Base-by-base conservation (phyloP, 1,284 basidiomycete genomes). In the Boletus albobrunnescens region DNA sequence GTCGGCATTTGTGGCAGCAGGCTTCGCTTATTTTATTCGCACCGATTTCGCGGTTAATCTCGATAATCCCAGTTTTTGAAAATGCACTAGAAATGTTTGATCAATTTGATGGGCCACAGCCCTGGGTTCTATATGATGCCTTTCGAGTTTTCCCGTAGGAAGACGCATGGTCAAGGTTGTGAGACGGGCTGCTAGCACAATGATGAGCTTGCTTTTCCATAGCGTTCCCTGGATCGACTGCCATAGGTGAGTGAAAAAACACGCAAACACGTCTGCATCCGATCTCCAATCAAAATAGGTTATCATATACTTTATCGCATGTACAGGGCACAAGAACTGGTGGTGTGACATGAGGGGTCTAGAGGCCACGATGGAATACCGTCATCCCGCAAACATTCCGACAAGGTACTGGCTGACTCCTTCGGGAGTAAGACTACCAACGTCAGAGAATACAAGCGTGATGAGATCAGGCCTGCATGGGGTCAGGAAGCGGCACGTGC, bases 371-470 rank as follows among this genome's bases (percentile, higher is more conserved):
- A 31, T 35, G 20, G 36, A 44, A 46, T 46, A 37, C 19, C 28
- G 19, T 70, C 68, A 86, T 58, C 82, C 86, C 54, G 87, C 82
- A 71, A 93, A 94, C 82, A 94, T 92, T 53, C 88, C 87, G 53
- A 94, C 87, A 48, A 94, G 75, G 64, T 92, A 92, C 67, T 91
- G 90, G 63, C 87, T 91, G 42, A 94, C 91, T 47, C 90, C 91
- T 67, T 89, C 87, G 33, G 93, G 93, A 16, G 93, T 94, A 53
- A 96, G 73, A 54, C 91, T 90, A 28, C 93, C 93, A 22, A 94
- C 87, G 56, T 96, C 93, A 49, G 88, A 91, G 61, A 96, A 91
- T 27, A 96, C 87, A 27, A 94, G 76, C 12, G 89, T 87, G 57
- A 95, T 93, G 56, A 94, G 71, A 71, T 93, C 87, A 51, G 91